Percentiles rank a stretch among this genome's conserved stretches.
phyloP scores from a whole-genome alignment of 2,329 filamentous ascomycete species.

The Shiraia sp. region DNA sequence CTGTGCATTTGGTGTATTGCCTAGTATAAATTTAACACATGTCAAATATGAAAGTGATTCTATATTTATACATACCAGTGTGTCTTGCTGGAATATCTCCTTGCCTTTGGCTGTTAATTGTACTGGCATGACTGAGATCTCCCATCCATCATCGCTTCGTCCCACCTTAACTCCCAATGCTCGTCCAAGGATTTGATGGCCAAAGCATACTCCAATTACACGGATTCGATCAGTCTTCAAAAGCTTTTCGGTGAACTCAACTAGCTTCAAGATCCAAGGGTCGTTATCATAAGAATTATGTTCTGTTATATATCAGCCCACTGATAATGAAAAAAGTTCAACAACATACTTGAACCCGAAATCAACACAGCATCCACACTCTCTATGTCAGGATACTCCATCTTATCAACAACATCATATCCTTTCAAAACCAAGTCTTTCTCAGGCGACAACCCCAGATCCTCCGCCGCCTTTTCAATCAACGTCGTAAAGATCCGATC shows the following conservation, averaged over 20 bases:
- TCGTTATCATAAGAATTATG: constrained; percentile 73
- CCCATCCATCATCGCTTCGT: constrained; percentile 73
- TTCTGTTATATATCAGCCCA: constrained; percentile 49
- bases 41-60: constrained; percentile 8
- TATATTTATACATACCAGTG: constrained; percentile 61
- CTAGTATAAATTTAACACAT: constrained; percentile 42
- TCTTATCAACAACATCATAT: constrained; percentile 71
- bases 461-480: constrained; percentile 56
- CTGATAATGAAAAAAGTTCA: background rate
- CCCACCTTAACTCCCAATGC: constrained; percentile 71
- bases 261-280: constrained; percentile 76
- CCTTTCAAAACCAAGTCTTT: constrained; percentile 61
- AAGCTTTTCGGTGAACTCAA: constrained; percentile 67
- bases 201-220: constrained; percentile 83
- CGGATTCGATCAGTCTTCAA: constrained; percentile 66
- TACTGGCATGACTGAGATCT: constrained; percentile 74
- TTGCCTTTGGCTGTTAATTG: constrained; percentile 70
- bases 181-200: constrained; percentile 81
- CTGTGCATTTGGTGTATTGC: constrained; percentile 84
- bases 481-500: constrained; percentile 62
- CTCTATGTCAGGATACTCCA: constrained; percentile 72
- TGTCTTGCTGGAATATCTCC: constrained; percentile 70
- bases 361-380: constrained; percentile 81
- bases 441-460: constrained; percentile 47
- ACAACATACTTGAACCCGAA: constrained; percentile 66